Evolutionary conservation across 1,139 yeast species (phyloP).

Genomic region (Suhomyces guaymorum): DNA sequence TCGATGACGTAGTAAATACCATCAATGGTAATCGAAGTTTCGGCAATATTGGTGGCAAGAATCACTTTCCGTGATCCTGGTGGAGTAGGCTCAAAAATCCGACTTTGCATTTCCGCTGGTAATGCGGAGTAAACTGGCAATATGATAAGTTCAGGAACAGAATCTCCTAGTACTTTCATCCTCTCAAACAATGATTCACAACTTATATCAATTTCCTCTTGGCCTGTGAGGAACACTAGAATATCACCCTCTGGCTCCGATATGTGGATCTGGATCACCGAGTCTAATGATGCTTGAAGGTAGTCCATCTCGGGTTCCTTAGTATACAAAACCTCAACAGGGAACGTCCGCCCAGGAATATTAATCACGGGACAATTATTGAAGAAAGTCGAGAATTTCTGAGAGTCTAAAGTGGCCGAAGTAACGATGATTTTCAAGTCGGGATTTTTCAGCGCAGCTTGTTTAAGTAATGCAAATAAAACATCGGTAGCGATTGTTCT

Average conservation of each 20-base stretch:
- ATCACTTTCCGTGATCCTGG: slow-evolving; percentile 69
- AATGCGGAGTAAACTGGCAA: slow-evolving; percentile 86
- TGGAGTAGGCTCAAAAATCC: slow-evolving; percentile 76
- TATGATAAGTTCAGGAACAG: slow-evolving; percentile 66
- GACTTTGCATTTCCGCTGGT: slow-evolving; percentile 72
- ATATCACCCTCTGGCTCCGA: slow-evolving; percentile 82
- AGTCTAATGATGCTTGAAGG: slow-evolving; percentile 74
- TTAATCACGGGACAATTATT: slow-evolving; percentile 74
- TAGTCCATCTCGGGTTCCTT: slow-evolving; percentile 85
- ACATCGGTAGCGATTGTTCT: slow-evolving; percentile 94
- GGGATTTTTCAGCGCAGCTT: slow-evolving; percentile 70
- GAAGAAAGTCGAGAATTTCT: slow-evolving; percentile 78
- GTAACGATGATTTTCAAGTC: slow-evolving; percentile 79
- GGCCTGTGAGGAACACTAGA: slow-evolving; percentile 83
- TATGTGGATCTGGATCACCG: slow-evolving; percentile 79
- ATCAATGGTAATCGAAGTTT: slow-evolving; percentile 67
- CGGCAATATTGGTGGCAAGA: slow-evolving; percentile 76
- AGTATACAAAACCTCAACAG: slow-evolving; percentile 79
- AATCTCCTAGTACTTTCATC: slow-evolving; percentile 63
- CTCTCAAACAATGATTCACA: slow-evolving; percentile 73
- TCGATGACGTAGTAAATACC: slow-evolving; percentile 77
- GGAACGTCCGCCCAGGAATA: slow-evolving; percentile 88
- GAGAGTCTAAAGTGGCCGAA: slow-evolving; percentile 89
- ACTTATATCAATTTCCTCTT: slow-evolving; percentile 89
- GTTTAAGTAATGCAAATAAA: slow-evolving; percentile 77